Evolutionary conservation across 1,284 basidiomycete genomes (phyloP), one percentile per base, ranked within the genome.

Genomic region (Sporisorium graminicola): DNA sequence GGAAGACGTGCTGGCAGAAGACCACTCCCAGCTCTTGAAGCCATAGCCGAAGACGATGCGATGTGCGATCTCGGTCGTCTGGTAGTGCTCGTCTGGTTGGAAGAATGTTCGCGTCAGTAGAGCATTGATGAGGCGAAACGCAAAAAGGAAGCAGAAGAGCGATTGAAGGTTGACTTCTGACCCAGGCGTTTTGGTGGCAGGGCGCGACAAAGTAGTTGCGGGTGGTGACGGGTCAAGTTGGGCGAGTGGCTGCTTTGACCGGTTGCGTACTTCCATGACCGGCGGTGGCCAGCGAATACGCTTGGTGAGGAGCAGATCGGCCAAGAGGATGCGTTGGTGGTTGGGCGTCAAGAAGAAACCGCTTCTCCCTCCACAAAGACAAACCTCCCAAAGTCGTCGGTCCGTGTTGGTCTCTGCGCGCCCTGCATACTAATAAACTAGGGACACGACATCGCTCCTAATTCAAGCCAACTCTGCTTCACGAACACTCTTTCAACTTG

Each of bases 21-120:
- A 60, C 97, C 97, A 99, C 88, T 99, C 97, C 97, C 97, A 99
- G 29, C 95, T 98, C 42, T 94, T 88, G 81, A 92, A 90, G 1
- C 95, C 97, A 86, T 94, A 94, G 33, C 94, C 94, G 85, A 94
- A 99, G 60, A 96, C 93, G 49, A 92, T 86, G 58, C 88, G 88
- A 85, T 98, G 93, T 0, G 97, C 97, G 31, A 94, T 92, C 85
- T 99, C 97, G 46, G 97, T 89, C 10, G 94, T 90, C 85, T 99
- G 97, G 82, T 92, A 98, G 87, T 94, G 97, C 87, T 99, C 97
- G 86, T 99, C 97, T 2, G 97, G 96, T 85, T 98, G 95, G 86
- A 99, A 99, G 87, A 93, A 94, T 0, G 95, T 94, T 55, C 90
- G 89, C 0, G 93, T 95, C 26, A 88, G 86, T 14, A 95, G 82